A percentile compares a stretch with the other conserved stretches of the same genome.
Evolutionary conservation across 495 filamentous ascomycete genomes (phyloP).

Genomic region (Hamigera avellanea): DNA sequence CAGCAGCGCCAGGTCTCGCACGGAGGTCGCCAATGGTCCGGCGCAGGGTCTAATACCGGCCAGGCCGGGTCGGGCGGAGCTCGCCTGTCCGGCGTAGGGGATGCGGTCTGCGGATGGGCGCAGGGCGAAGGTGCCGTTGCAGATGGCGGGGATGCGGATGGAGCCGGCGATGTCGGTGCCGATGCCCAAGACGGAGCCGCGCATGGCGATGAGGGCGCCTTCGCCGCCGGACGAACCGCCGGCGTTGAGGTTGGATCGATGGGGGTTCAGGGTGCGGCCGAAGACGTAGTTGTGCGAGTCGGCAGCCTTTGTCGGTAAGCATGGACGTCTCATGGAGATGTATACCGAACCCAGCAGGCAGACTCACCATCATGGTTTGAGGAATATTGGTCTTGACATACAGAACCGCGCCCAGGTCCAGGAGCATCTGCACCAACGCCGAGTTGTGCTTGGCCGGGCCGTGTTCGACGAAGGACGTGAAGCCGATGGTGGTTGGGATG

Average conservation of each 20-base stretch:
- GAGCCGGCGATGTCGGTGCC: constrained; percentile 57
- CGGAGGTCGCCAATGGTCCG: constrained; percentile 45
- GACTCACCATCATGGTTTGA: constrained; percentile 36
- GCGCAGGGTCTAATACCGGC: constrained; percentile 9
- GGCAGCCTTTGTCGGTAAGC: constrained; percentile 26
- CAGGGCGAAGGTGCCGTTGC: constrained; percentile 40
- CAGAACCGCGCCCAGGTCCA: constrained; percentile 32
- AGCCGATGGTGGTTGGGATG: constrained; percentile 18
- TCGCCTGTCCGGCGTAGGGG: constrained; percentile 22
- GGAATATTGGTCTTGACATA: constrained; percentile 53
- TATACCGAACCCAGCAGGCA: constrained; percentile 10
- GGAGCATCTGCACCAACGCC: constrained; percentile 22
- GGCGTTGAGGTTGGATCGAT: constrained; percentile 40
- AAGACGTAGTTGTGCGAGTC: constrained; percentile 45
- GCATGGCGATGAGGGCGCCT: constrained; percentile 48
- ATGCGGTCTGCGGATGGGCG: constrained; percentile 21
- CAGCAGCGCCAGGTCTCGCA: constrained; percentile 45
- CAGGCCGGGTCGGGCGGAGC: constrained; percentile 14
- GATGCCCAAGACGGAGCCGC: constrained; percentile 52
- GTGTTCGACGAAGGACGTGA: constrained; percentile 38
- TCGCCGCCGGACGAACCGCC: constrained; percentile 64
- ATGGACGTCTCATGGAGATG: constrained; percentile 16
- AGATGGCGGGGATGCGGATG: constrained; percentile 49
- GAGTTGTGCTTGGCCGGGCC: constrained; percentile 26
- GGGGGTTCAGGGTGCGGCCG: constrained; percentile 53